A percentile compares a stretch with the other conserved stretches of the same genome.
Evolutionary conservation across 495 filamentous ascomycete genomes (phyloP).

Genomic region (Lophiostoma macrostomum): DNA sequence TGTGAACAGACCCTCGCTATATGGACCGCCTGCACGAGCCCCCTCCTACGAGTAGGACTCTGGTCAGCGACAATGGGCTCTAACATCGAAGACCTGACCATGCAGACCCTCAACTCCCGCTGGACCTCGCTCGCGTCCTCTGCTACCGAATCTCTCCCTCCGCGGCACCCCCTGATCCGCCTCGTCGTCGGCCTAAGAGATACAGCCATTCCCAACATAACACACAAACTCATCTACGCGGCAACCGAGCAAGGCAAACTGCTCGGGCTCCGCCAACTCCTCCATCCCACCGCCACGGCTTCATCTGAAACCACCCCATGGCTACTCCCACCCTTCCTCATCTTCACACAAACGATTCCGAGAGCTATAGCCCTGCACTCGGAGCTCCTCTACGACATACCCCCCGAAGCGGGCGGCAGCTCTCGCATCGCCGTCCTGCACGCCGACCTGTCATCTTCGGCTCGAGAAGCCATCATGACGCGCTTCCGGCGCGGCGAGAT

Average conservation of each 20-base stretch:
- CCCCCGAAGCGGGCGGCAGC: conserved; percentile 77
- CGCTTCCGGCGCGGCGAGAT: conserved; percentile 88
- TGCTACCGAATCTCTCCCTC: conserved; percentile 13
- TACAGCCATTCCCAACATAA: conserved; percentile 85
- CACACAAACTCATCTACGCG: conserved; percentile 83
- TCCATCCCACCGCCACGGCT: conserved; percentile 66
- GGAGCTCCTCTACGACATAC: conserved; percentile 93
- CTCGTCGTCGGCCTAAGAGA: conserved; percentile 94
- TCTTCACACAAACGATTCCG: conserved; percentile 93
- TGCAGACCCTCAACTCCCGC: conserved; percentile 57
- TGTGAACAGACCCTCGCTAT: conserved; percentile 83
- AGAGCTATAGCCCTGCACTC: conserved; percentile 81
- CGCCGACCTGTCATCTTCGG: conserved; percentile 72
- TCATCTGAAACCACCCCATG: conserved; percentile 54
- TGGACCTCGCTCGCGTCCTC: conserved; percentile 31
- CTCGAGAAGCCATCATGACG: conserved; percentile 76
- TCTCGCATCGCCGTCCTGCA: conserved; percentile 88
- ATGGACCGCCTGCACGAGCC: conserved; percentile 71
- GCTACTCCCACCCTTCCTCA: conserved; percentile 81
- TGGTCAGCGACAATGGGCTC: conserved; percentile 98
- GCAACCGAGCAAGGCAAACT: conserved; percentile 93
- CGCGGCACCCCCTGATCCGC: conserved; percentile 61
- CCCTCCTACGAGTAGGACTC: conserved; percentile 66
- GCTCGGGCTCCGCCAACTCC: conserved; percentile 82
- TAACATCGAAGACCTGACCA: conserved; percentile 75